phyloP scores from a whole-genome alignment of 371 early-diverging fungal species.

The Nematocida ausubeli region DNA sequence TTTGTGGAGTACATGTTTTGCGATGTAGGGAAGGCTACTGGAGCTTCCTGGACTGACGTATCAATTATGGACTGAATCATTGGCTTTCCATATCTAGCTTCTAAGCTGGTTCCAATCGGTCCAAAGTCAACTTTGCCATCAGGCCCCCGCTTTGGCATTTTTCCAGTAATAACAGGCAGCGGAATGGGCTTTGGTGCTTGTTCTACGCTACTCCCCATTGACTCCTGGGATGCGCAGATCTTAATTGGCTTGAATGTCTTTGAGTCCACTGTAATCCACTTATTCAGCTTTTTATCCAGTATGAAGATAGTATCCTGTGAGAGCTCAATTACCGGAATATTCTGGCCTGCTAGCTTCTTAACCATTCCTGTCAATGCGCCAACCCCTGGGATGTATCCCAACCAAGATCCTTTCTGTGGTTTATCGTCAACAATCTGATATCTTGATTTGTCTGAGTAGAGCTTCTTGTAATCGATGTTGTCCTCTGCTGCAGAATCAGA shows the following conservation, averaged over 20 bases:
- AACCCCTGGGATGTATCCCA: conserved; percentile 25
- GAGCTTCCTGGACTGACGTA: background rate
- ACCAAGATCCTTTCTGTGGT: conserved; percentile 24
- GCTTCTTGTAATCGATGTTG: conserved; percentile 16
- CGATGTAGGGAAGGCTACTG: conserved; percentile 1
- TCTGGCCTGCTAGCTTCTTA: background rate
- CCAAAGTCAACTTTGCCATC: conserved; percentile 30
- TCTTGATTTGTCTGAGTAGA: conserved; percentile 34
- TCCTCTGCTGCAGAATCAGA: background rate
- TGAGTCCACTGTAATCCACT: conserved; percentile 42
- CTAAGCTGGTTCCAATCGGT: conserved; percentile 23
- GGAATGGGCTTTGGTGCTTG: background rate
- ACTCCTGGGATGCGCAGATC: background rate
- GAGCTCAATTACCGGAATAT: conserved; percentile 28
- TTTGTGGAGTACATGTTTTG: conserved; percentile 8
- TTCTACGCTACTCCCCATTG: background rate
- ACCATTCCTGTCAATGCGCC: background rate
- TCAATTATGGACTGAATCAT: conserved; percentile 10
- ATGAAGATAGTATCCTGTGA: conserved; percentile 28
- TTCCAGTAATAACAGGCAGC: conserved; percentile 16
- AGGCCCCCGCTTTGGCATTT: conserved; percentile 27
- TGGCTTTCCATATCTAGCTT: conserved; percentile 43
- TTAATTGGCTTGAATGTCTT: conserved; percentile 35
- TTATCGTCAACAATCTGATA: conserved; percentile 2
- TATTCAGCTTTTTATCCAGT: conserved; percentile 16